Evolutionary conservation across 768 basidiomycete genomes (phyloP).

Genomic region (Auricularia cornea): DNA sequence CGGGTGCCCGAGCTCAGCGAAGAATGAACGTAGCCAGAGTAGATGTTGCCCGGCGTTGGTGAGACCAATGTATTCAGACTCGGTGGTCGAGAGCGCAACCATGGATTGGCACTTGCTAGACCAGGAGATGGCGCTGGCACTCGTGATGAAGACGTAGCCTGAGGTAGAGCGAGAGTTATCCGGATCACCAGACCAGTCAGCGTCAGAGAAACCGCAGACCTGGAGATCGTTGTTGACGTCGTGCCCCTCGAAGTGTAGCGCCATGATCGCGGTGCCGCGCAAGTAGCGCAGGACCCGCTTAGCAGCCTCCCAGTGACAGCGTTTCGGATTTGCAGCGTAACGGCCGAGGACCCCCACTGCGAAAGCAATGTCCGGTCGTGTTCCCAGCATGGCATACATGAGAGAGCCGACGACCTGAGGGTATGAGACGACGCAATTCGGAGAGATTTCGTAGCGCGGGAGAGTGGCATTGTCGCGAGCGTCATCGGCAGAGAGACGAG

Average conservation of each 20-base stretch:
- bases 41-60: slow-evolving; percentile 2
- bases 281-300: slow-evolving; percentile 10
- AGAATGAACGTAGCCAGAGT: slow-evolving; percentile 4
- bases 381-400: slow-evolving; percentile 7
- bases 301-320: slow-evolving; percentile 9
- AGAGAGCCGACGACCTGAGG: slow-evolving; percentile 9
- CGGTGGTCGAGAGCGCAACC: slow-evolving; percentile 14
- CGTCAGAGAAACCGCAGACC: slow-evolving; percentile 3
- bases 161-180: background rate
- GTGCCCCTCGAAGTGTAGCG: slow-evolving; percentile 2
- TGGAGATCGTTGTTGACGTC: background rate
- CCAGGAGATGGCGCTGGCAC: slow-evolving; percentile 14
- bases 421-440: slow-evolving; percentile 5
- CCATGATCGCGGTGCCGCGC: slow-evolving; percentile 3
- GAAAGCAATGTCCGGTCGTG: slow-evolving; percentile 10
- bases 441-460: background rate
- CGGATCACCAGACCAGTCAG: slow-evolving; percentile 5
- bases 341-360: slow-evolving; percentile 6
- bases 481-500: background rate
- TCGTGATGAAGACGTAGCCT: slow-evolving; percentile 6
- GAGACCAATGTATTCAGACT: slow-evolving; percentile 11
- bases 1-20: slow-evolving; percentile 1
- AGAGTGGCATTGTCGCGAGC: background rate
- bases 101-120: slow-evolving; percentile 11
- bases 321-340: slow-evolving; percentile 7